Evolutionary conservation across 768 basidiomycete genomes (phyloP).

Genomic region (Tricholoma sp.): DNA sequence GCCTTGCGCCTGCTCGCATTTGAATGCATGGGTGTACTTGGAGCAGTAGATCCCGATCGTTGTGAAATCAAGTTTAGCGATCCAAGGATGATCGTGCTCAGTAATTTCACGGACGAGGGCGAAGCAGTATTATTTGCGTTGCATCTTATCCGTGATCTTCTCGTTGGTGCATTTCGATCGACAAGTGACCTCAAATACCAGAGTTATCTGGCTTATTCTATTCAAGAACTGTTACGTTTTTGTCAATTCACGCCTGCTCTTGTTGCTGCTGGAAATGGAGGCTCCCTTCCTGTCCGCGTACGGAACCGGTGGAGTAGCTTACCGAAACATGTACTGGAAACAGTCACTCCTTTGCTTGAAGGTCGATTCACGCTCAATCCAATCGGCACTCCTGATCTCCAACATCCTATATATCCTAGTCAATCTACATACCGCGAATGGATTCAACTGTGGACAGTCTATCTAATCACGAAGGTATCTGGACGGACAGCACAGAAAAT

Average conservation of each 20-base stretch:
- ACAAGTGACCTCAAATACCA: slow-evolving; percentile 95
- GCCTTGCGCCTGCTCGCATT: slow-evolving; percentile 66
- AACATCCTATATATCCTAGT: slow-evolving; percentile 75
- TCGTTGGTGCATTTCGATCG: slow-evolving; percentile 87
- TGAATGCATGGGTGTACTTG: slow-evolving; percentile 88
- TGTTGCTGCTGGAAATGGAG: slow-evolving; percentile 45
- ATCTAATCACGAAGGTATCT: slow-evolving; percentile 67
- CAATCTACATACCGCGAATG: slow-evolving; percentile 90
- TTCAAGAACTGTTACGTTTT: slow-evolving; percentile 85
- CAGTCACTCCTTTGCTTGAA: slow-evolving; percentile 78
- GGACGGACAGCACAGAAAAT: slow-evolving; percentile 57
- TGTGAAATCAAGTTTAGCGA: slow-evolving; percentile 62
- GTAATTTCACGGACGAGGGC: slow-evolving; percentile 74
- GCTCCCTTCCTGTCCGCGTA: slow-evolving; percentile 56
- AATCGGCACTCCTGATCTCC: slow-evolving; percentile 30
- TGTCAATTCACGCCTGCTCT: slow-evolving; percentile 84
- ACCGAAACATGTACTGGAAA: slow-evolving; percentile 81
- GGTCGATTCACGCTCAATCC: slow-evolving; percentile 54
- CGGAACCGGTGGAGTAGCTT: slow-evolving; percentile 75
- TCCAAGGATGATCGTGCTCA: slow-evolving; percentile 64
- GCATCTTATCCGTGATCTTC: slow-evolving; percentile 78
- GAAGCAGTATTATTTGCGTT: slow-evolving; percentile 79
- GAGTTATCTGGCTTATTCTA: slow-evolving; percentile 80
- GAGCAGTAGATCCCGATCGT: slow-evolving; percentile 93
- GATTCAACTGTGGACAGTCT: slow-evolving; percentile 85